These are phyloP conservation scores for Colletotrichum sp. DNA, from an alignment of 2,329 filamentous ascomycete species.

Conservation along the genomic window DNA sequence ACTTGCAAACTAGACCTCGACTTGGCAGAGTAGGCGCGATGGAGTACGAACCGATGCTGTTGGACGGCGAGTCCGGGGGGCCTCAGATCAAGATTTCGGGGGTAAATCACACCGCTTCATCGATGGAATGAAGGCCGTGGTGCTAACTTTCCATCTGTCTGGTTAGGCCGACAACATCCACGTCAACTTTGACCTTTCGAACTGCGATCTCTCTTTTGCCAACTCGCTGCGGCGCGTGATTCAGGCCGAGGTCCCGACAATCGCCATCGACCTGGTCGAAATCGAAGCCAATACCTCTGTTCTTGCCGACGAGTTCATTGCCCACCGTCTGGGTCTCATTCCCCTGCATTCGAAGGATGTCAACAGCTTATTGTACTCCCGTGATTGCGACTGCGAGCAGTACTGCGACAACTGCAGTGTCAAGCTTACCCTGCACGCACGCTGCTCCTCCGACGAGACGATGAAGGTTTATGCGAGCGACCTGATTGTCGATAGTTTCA, in stretches of 20 bases:
- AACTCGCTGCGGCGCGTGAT: conserved; percentile 92
- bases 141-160: conserved; percentile 17
- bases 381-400: conserved; percentile 96
- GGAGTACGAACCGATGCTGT: conserved; percentile 67
- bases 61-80: conserved; percentile 62
- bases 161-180: conserved; percentile 76
- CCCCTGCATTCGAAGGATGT: conserved; percentile 86
- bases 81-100: conserved; percentile 66
- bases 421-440: conserved; percentile 81
- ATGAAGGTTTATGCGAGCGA: conserved; percentile 96
- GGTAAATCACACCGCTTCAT: conserved; percentile 36
- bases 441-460: conserved; percentile 83
- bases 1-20: not conserved
- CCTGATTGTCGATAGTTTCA: conserved; percentile 73
- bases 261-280: conserved; percentile 94
- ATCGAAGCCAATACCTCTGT: conserved; percentile 95
- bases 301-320: conserved; percentile 93
- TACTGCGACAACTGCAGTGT: conserved; percentile 94
- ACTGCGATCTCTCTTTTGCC: conserved; percentile 88
- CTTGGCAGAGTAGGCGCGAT: conserved; percentile 34
- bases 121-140: not conserved
- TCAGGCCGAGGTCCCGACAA: conserved; percentile 90
- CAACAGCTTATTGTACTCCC: conserved; percentile 82
- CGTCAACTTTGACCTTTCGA: conserved; percentile 90
- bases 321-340: conserved; percentile 88